A percentile compares a stretch with the other conserved stretches of the same genome.
Evolutionary conservation across 2,329 filamentous ascomycete genomes (phyloP).

Genomic region (Pestalotiopsis sp.): DNA sequence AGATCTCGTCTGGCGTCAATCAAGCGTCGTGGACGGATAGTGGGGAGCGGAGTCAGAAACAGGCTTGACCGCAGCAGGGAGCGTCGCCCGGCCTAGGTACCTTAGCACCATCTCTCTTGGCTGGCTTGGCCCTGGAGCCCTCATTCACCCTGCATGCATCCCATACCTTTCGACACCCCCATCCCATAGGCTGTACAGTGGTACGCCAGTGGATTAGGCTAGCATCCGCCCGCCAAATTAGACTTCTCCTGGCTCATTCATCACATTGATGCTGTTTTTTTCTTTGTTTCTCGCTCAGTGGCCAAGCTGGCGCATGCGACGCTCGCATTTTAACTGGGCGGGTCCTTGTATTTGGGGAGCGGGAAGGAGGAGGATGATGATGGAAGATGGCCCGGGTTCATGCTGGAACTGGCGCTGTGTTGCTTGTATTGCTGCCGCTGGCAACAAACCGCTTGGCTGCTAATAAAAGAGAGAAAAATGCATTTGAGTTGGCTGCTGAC

Average conservation of each 20-base stretch:
- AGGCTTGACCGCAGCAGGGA: conserved; percentile 11
- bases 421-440: background rate
- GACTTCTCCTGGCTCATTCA: background rate
- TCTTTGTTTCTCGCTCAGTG: background rate
- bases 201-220: background rate
- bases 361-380: background rate
- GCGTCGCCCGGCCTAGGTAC: background rate
- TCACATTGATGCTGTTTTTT: background rate
- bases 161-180: background rate
- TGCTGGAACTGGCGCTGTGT: background rate
- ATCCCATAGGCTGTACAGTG: background rate
- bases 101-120: background rate
- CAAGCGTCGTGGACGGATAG: conserved; percentile 2
- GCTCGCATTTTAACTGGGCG: background rate
- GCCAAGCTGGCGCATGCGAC: background rate
- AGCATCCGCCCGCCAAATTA: background rate
- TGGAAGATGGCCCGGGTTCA: background rate
- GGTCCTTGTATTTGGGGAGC: background rate
- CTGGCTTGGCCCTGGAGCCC: background rate
- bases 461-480: too few relatives aligned
- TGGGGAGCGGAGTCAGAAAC: conserved; percentile 11
- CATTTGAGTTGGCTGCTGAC: background rate
- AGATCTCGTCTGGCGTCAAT: background rate
- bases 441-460: background rate
- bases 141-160: conserved; percentile 4